Evolutionary conservation across 371 early-diverging fungal species (phyloP).

Genomic region (Funneliformis caledonium): DNA sequence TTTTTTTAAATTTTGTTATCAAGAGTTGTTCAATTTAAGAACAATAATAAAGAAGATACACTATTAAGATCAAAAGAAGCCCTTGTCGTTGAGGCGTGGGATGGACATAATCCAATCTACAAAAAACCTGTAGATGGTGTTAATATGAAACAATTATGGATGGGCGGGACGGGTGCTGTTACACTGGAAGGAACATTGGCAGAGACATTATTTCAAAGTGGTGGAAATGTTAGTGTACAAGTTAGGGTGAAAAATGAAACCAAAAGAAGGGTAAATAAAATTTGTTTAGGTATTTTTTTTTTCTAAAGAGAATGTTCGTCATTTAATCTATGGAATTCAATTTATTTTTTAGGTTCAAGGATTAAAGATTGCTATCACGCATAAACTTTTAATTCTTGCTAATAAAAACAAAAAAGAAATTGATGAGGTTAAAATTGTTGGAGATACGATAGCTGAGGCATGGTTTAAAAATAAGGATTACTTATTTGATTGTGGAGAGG

Average conservation of each 20-base stretch:
- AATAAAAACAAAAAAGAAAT: slow-evolving; percentile 47
- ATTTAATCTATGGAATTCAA: not conserved
- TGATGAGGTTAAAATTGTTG: slow-evolving; percentile 50
- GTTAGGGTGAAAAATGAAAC: slow-evolving; percentile 58
- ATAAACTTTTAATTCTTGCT: slow-evolving; percentile 53
- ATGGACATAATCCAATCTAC: slow-evolving; percentile 48
- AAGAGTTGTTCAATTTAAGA: slow-evolving; percentile 55
- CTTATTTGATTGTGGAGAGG: slow-evolving; percentile 61
- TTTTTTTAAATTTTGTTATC: not conserved
- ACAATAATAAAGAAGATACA: slow-evolving; percentile 54
- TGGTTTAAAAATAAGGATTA: slow-evolving; percentile 57
- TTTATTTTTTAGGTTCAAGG: slow-evolving; percentile 54
- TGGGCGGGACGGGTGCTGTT: slow-evolving; percentile 55
- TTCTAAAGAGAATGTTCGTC: no score
- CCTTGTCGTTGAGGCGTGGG: slow-evolving; percentile 60
- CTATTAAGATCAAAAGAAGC: slow-evolving; percentile 58
- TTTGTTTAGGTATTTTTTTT: not conserved
- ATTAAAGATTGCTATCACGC: slow-evolving; percentile 53
- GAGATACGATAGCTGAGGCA: slow-evolving; percentile 52
- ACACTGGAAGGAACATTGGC: slow-evolving; percentile 51
- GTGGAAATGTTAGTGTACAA: slow-evolving; percentile 56
- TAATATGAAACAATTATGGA: slow-evolving; percentile 54
- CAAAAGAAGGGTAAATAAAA: slow-evolving; percentile 48
- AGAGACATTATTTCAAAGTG: slow-evolving; percentile 51
- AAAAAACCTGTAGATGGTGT: slow-evolving; percentile 43